Base-by-base conservation (phyloP, 805 yeast genomes). In the Metschnikowia borealis region DNA sequence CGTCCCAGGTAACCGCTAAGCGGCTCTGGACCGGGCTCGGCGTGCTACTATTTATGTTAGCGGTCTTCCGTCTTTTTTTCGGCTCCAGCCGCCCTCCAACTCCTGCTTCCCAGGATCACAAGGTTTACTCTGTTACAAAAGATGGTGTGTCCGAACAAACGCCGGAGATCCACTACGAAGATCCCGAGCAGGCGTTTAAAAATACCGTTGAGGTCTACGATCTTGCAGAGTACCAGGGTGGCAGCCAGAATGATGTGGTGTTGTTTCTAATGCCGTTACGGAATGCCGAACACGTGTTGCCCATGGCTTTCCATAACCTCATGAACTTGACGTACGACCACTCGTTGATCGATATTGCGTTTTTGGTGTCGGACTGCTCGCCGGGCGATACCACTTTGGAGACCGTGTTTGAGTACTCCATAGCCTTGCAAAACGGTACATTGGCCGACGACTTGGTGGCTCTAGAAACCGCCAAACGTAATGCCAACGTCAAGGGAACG, bases 241-340 rank as follows among this genome's bases (percentile, higher is more conserved):
- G 81, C 13, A 26, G 35, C 14, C 33, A 35, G 11, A 35, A 44
- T 23, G 95, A 89, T 54, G 79, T 82, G 44, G 82, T 89, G 13
- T 69, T 89, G 49, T 68, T 89, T 46, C 74, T 85, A 53, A 78
- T 89, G 61, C 96, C 96, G 8, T 69, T 89, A 53, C 74, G 95
- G 66, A 85, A 89, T 61, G 95, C 96, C 0, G 86, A 81, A 59
- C 73, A 78, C 29, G 91, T 87, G 18, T 69, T 89, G 54, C 90
- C 94, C 11, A 73, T 88, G 73, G 89, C 90, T 77, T 88, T 89
- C 70, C 84, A 84, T 61, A 87, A 89, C 67, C 70, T 89, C 67
- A 87, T 86, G 92, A 88, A 89, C 65, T 71, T 89, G 67, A 87
- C 95, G 1, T 89, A 89, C 63, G 89, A 87, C 49, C 96, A 89